These are phyloP conservation scores for Mycosphaerella sp. DNA, from an alignment of 2,329 filamentous ascomycete species.

Conservation along the genomic window DNA sequence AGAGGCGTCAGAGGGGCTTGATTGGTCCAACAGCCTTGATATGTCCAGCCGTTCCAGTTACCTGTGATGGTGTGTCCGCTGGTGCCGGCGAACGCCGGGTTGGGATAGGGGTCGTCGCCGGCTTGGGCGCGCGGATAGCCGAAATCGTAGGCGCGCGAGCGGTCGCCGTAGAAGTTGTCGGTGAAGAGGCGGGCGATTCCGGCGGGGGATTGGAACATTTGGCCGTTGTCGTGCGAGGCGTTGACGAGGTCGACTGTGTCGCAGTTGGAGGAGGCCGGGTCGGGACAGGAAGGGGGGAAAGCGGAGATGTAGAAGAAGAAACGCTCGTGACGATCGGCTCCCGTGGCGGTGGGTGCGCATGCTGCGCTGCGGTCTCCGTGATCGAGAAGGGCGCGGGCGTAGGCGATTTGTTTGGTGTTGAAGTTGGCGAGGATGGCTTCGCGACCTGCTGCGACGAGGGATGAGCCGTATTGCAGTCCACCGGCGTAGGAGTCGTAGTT, in stretches of 20 bases:
- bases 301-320: conserved; percentile 34
- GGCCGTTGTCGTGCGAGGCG: conserved; percentile 30
- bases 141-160: conserved; percentile 28
- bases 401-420: conserved; percentile 31
- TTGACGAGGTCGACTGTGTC: conserved; percentile 31
- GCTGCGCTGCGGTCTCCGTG: conserved; percentile 30
- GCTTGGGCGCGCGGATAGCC: conserved; percentile 30
- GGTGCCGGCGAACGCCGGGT: neutral
- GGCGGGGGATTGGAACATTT: conserved; percentile 31
- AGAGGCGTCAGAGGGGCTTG: conserved; percentile 15
- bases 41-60: conserved; percentile 26
- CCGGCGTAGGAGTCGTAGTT: conserved; percentile 26
- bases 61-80: conserved; percentile 6
- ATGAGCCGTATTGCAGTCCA: conserved; percentile 23
- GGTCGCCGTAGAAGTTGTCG: conserved; percentile 33
- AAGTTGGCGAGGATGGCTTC: conserved; percentile 29
- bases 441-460: conserved; percentile 26
- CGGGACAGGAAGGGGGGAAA: conserved; percentile 29
- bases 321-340: conserved; percentile 33
- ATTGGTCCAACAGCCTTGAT: conserved; percentile 33
- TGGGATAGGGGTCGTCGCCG: conserved; percentile 20
- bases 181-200: conserved; percentile 32
- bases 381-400: conserved; percentile 32
- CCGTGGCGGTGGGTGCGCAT: conserved; percentile 30
- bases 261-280: conserved; percentile 23